phyloP scores from a whole-genome alignment of 2,329 filamentous ascomycete species.

The Apiospora malaysiana region DNA sequence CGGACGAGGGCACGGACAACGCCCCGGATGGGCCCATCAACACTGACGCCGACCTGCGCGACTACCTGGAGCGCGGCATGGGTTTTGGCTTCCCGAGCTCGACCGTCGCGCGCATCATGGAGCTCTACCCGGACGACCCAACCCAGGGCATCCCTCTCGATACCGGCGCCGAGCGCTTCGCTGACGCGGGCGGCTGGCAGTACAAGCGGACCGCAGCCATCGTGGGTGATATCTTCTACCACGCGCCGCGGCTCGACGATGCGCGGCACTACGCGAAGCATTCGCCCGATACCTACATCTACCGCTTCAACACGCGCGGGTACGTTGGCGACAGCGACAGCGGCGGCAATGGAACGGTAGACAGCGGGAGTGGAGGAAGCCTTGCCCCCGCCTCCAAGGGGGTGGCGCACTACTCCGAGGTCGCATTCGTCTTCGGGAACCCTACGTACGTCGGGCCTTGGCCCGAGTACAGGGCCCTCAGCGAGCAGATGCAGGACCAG shows the following conservation, averaged over 20 bases:
- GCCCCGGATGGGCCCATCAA: conserved; percentile 62
- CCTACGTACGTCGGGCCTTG: conserved; percentile 49
- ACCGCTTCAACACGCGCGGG: conserved; percentile 51
- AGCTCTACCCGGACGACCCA: conserved; percentile 27
- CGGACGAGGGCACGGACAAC: conserved; percentile 47
- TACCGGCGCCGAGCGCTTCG: conserved; percentile 18
- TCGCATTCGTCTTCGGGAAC: conserved; percentile 62
- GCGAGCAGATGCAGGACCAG: conserved; percentile 54
- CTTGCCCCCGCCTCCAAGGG: conserved; percentile 32
- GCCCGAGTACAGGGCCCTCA: conserved; percentile 47
- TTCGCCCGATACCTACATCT: conserved; percentile 59
- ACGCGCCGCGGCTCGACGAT: conserved; percentile 58
- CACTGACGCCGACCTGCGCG: conserved; percentile 58
- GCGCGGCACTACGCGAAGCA: conserved; percentile 56
- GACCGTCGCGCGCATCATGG: neutral
- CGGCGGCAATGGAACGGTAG: conserved; percentile 25
- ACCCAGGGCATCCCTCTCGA: conserved; percentile 24
- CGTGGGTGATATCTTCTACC: conserved; percentile 60
- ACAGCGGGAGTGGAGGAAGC: conserved; percentile 22
- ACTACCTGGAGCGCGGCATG: conserved; percentile 39
- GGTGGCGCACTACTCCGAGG: conserved; percentile 52
- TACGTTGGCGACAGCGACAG: conserved; percentile 44
- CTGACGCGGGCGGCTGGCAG: conserved; percentile 24
- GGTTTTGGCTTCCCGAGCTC: conserved; percentile 28
- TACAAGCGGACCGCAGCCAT: conserved; percentile 36